phyloP scores from a whole-genome alignment of 1,284 basidiomycete species.

The Microbotryum saponariae region DNA sequence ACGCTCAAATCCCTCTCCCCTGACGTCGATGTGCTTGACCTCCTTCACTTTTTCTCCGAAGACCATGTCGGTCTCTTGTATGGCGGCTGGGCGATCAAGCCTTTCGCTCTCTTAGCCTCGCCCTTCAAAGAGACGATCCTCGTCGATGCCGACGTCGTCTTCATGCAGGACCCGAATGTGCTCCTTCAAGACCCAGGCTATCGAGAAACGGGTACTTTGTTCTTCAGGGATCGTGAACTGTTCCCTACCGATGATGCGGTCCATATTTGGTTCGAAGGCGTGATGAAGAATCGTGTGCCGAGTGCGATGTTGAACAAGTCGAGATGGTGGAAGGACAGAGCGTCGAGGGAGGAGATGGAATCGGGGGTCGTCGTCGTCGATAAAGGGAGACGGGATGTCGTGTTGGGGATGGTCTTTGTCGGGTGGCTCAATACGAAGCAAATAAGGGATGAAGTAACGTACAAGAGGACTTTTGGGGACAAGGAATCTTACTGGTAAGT shows the following conservation, averaged over 20 bases:
- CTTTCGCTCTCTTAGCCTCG: background rate
- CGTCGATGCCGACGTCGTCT: constrained; percentile 1
- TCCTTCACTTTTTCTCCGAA: background rate
- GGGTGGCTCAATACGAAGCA: background rate
- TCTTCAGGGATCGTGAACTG: background rate
- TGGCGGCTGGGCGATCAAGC: background rate
- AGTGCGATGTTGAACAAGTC: background rate
- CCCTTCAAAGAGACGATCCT: background rate
- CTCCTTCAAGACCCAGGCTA: background rate
- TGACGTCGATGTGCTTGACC: background rate
- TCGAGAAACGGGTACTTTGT: background rate
- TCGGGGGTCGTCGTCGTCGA: constrained; percentile 13
- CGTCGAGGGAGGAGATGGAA: constrained; percentile 7
- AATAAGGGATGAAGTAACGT: too few species aligned
- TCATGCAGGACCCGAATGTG: background rate
- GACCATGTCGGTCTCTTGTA: background rate
- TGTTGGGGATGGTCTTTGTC: background rate
- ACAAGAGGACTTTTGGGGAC: too few species aligned
- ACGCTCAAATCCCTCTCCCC: background rate
- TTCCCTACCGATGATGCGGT: background rate
- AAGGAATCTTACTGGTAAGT: too few species aligned
- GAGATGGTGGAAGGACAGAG: constrained; percentile 1
- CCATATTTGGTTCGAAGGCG: background rate
- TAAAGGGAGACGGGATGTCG: background rate
- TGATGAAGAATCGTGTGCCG: background rate